Percentiles rank a stretch among this genome's conserved stretches.
phyloP scores from a whole-genome alignment of 2,329 filamentous ascomycete genomes.

The Paracamarosporium sp. region DNA sequence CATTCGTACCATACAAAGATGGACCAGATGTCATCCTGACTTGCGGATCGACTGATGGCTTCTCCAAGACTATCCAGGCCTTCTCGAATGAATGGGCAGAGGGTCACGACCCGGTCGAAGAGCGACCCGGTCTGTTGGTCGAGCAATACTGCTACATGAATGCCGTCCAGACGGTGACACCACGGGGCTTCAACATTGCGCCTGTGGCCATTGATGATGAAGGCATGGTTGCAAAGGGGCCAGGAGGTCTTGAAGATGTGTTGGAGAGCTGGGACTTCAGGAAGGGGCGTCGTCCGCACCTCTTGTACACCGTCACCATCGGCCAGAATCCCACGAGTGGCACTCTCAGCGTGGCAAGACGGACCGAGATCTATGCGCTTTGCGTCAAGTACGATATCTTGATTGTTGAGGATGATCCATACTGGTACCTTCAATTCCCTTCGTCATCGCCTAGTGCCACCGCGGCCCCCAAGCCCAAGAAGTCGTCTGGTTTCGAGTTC shows the following conservation, averaged over 20 bases:
- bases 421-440: constrained; percentile 93
- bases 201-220: constrained; percentile 78
- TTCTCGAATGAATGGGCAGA: constrained; percentile 79
- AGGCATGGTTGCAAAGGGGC: constrained; percentile 78
- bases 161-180: constrained; percentile 70
- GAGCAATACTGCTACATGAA: constrained; percentile 86
- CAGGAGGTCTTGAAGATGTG: constrained; percentile 77
- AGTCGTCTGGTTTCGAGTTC: constrained; percentile 73
- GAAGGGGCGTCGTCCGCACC: constrained; percentile 76
- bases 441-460: constrained; percentile 61
- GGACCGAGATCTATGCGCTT: constrained; percentile 79
- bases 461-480: constrained; percentile 50
- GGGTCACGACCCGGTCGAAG: constrained; percentile 68
- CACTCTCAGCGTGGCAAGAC: constrained; percentile 73
- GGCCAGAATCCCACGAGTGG: constrained; percentile 89
- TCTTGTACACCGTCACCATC: constrained; percentile 91
- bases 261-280: constrained; percentile 81
- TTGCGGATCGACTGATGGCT: constrained; percentile 84
- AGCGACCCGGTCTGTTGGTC: constrained; percentile 78
- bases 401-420: constrained; percentile 93
- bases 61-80: constrained; percentile 77
- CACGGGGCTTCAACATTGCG: constrained; percentile 75
- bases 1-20: constrained; percentile 77
- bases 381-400: constrained; percentile 86
- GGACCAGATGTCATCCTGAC: constrained; percentile 82